Base-by-base conservation (phyloP, 2,329 filamentous ascomycete species). In the Hymenoscyphus repandus region DNA sequence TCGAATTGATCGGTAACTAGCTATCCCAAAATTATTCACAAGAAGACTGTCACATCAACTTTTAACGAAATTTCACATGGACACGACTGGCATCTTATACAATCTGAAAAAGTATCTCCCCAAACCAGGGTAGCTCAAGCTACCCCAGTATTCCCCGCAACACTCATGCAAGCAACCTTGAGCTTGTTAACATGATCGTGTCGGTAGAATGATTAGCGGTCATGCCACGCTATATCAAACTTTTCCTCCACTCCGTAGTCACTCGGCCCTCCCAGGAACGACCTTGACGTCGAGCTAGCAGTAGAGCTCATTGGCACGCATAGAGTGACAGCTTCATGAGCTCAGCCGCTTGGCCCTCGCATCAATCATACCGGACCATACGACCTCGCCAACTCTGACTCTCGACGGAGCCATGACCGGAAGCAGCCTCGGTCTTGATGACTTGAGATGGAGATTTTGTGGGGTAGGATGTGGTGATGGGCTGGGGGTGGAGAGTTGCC, bases 291-390 rank as follows among this genome's bases (percentile, higher is more conserved):
- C 36, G 18, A 13, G 7, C n/a, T 13, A 11, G 43, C 30, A 36
- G 32, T n/a, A 13, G 9, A 12, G 27, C 47, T 20, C 33, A 50
- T 50, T 50, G 48, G 48, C 33, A 50, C 48, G 42, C 41, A 34
- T 45, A 45, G 11, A 2, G 13, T 40, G 38, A 17, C 38, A 5
- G 38, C 18, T n/a, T 40, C 13, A 5, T 40, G 38, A 20, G n/a
- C 38, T 18, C n/a, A n/a, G 38, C 38, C 17, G 18, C 17, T 18
- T 40, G 10, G 38, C 15, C 5, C 34, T 37, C 4, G 7, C 4
- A 27, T 7, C 22, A 4, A 27, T 37, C 34, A 37, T 37, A 37
- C 10, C 34, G 15, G 5, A 37, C 12, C 15, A 17, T 37, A 11
- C 34, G 34, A 17, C 22, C 22, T 27, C 22, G 22, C 22, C 4